phyloP scores from a whole-genome alignment of 2,329 filamentous ascomycete genomes.

The Claviceps lovelessii region DNA sequence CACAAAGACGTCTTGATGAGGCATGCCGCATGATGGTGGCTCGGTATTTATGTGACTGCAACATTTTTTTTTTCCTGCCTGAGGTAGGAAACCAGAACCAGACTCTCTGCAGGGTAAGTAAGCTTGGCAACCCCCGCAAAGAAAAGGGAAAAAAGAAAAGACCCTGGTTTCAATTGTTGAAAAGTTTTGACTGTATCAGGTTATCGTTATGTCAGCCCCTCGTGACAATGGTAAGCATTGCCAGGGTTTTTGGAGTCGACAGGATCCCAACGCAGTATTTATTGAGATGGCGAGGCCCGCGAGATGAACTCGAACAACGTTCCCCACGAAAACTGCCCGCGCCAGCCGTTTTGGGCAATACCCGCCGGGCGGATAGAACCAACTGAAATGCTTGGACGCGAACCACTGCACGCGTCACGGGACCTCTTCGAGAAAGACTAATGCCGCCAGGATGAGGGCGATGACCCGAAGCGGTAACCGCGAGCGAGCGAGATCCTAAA shows the following conservation, averaged over 20 bases:
- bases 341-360: conserved; percentile 1
- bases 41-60: not conserved
- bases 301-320: not conserved
- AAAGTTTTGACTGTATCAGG: too few species aligned
- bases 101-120: not conserved
- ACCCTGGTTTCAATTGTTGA: not conserved
- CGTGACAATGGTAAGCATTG: not conserved
- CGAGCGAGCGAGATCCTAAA: not conserved
- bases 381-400: not conserved
- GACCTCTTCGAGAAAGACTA: not conserved
- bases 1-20: not conserved
- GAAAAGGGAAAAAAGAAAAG: too few species aligned
- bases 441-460: not conserved
- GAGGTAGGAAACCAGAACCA: not conserved
- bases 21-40: not conserved
- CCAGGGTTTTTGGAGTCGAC: not conserved
- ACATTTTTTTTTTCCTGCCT: not conserved
- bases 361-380: not conserved
- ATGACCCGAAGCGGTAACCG: conserved; percentile 1
- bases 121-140: too few species aligned
- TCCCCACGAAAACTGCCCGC: not conserved
- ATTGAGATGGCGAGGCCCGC: not conserved
- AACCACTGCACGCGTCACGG: not conserved
- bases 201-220: too few species aligned
- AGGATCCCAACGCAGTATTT: not conserved